A percentile compares a stretch with the other conserved stretches of the same genome.
phyloP scores from a whole-genome alignment of 495 filamentous ascomycete species.

The Penicillium verhagenii region DNA sequence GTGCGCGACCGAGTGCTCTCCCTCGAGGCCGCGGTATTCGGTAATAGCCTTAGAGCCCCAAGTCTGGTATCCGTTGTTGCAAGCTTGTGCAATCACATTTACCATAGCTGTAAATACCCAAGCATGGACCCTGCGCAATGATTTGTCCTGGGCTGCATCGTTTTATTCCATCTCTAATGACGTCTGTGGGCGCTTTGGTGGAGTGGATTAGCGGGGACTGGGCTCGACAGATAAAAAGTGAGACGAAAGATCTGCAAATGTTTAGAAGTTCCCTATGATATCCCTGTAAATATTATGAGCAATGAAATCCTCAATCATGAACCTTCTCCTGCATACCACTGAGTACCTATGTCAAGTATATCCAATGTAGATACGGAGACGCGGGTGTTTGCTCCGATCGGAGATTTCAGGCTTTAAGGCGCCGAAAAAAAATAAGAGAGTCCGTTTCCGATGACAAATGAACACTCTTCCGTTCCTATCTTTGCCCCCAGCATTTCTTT shows the following conservation, averaged over 20 bases:
- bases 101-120: background rate
- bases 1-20: slow-evolving; percentile 41
- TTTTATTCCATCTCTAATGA: background rate
- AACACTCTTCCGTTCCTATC: background rate
- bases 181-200: background rate
- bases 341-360: background rate
- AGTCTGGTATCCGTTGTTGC: background rate
- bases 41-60: background rate
- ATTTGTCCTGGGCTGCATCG: too few relatives aligned
- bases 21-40: slow-evolving; percentile 41
- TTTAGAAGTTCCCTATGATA: background rate
- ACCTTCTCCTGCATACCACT: background rate
- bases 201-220: background rate
- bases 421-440: background rate
- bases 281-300: slow-evolving; percentile 1
- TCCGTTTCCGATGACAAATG: background rate
- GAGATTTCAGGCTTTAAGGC: background rate
- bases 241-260: background rate
- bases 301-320: background rate
- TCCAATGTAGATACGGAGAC: background rate
- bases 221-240: background rate
- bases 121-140: background rate
- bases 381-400: background rate
- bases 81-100: background rate
- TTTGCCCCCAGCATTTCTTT: background rate